Conservation (phyloP, 805 yeast genomes). For the Diddensiella transvaalensis region DNA sequence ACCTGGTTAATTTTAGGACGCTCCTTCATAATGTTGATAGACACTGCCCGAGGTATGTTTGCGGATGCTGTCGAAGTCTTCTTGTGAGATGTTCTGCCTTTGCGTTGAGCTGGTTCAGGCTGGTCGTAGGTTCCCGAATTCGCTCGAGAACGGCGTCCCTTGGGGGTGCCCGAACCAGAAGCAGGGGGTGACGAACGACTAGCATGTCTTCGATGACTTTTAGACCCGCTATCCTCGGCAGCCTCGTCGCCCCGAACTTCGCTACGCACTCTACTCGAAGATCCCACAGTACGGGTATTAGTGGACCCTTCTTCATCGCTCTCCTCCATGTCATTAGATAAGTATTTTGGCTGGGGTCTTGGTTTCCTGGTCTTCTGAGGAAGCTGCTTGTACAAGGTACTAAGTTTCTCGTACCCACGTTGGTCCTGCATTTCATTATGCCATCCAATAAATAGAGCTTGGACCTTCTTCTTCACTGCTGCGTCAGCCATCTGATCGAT, state of each 20-base stretch:
- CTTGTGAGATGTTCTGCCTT: slow-evolving; percentile 2
- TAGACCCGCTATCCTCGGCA: background rate
- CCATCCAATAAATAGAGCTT: slow-evolving; percentile 65
- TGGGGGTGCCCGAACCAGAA: background rate
- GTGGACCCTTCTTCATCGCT: slow-evolving; percentile 23
- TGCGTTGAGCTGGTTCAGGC: background rate
- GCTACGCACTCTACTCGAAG: background rate
- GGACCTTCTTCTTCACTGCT: slow-evolving; percentile 46
- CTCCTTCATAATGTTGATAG: slow-evolving; percentile 43
- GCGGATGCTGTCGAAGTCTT: slow-evolving; percentile 1
- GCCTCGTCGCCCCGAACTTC: slow-evolving; percentile 6
- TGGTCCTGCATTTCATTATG: slow-evolving; percentile 49
- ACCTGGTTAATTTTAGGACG: slow-evolving; percentile 65
- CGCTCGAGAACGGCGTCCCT: background rate
- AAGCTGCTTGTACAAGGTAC: slow-evolving; percentile 42
- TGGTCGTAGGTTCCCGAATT: background rate
- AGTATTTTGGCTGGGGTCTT: slow-evolving; percentile 27
- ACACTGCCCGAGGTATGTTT: background rate
- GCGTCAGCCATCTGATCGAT: slow-evolving; percentile 40
- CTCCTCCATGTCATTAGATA: slow-evolving; percentile 21
- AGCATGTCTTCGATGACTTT: background rate
- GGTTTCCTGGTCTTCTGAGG: slow-evolving; percentile 36
- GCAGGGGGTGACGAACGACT: background rate
- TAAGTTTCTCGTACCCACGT: slow-evolving; percentile 48
- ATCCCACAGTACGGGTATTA: slow-evolving; percentile 8